Conservation (phyloP, 768 basidiomycete genomes). For the Phanerochaete sordida region DNA sequence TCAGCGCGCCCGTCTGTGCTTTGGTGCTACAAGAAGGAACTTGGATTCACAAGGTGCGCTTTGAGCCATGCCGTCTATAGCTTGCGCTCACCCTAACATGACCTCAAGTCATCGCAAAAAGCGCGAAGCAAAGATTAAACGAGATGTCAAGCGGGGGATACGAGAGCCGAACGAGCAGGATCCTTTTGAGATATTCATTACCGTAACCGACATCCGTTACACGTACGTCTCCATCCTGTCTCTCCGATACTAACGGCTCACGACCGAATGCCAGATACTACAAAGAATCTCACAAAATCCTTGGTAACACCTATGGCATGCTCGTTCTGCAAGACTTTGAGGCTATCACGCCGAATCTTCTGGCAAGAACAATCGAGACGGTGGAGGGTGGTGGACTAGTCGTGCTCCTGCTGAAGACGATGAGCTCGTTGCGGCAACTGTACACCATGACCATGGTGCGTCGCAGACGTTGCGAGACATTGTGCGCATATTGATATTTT, state of each 20-base stretch:
- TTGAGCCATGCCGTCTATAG: neutral
- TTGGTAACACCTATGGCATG: slow-evolving; percentile 98
- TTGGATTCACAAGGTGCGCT: slow-evolving; percentile 88
- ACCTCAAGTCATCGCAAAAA: slow-evolving; percentile 84
- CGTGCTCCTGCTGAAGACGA: slow-evolving; percentile 88
- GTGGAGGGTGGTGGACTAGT: slow-evolving; percentile 94
- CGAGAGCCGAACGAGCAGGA: slow-evolving; percentile 94
- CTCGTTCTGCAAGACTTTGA: slow-evolving; percentile 97
- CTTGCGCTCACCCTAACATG: neutral
- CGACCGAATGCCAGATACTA: slow-evolving; percentile 56
- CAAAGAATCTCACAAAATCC: slow-evolving; percentile 94
- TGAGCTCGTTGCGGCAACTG: slow-evolving; percentile 90
- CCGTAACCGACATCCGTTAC: slow-evolving; percentile 98
- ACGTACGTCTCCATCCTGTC: slow-evolving; percentile 51
- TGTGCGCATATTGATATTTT: neutral
- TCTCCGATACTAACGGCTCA: neutral
- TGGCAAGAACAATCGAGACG: slow-evolving; percentile 96
- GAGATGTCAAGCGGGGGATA: slow-evolving; percentile 91
- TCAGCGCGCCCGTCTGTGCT: slow-evolving; percentile 88
- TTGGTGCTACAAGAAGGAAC: slow-evolving; percentile 99
- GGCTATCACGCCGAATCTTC: slow-evolving; percentile 94
- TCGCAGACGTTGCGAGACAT: neutral
- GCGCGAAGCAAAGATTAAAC: slow-evolving; percentile 93
- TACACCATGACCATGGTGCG: slow-evolving; percentile 84
- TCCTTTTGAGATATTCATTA: slow-evolving; percentile 97